Base-by-base conservation (phyloP, 2,329 filamentous ascomycete species). In the Fusarium mundagurra region DNA sequence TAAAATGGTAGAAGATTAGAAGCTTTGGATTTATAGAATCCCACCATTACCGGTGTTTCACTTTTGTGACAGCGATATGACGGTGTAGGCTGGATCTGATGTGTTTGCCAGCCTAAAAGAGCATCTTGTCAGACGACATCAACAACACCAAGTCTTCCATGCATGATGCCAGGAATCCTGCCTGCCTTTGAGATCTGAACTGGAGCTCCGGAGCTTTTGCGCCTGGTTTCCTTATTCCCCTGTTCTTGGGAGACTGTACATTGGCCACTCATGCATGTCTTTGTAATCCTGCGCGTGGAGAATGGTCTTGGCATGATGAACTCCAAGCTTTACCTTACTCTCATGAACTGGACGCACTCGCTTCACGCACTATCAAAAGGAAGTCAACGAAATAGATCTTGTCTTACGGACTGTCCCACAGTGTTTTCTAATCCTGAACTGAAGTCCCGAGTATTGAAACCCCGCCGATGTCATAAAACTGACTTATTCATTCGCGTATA, bases 221-320 rank as follows among this genome's bases (percentile, higher is more conserved):
- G n/a, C 53, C 66, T 60, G 27, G 17, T 22, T 38, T 6, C 22
- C 10, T 69, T 24, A 10, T 20, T 47, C 47, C 38, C 38, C 7
- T 10, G 33, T 38, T 29, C 39, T 24, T 29, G n/a, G 20, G 51
- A 27, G 34, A 18, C 11, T 33, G 38, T 44, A 22, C n/a, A n/a
- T 20, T 47, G 31, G 51, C 57, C 47, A 70, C 44, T 54, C 27
- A 27, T 53, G 38, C 38, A 31, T 51, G 60, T 44, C 14, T 54
- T 61, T 67, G 43, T 33, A 43, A 39, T 44, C 57, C 44, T 36
- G 31, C 27, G 33, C 66, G 53, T 70, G 66, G 61, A 61, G 55
- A 55, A 59, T 31, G 16, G 45, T 51, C 71, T 73, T 74, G 71
- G 71, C 71, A 45, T 34, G 43, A 61, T 58, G 36, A 34, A 45